Conservation (phyloP, 1,284 basidiomycete genomes). For the Malassezia vespertilionis region DNA sequence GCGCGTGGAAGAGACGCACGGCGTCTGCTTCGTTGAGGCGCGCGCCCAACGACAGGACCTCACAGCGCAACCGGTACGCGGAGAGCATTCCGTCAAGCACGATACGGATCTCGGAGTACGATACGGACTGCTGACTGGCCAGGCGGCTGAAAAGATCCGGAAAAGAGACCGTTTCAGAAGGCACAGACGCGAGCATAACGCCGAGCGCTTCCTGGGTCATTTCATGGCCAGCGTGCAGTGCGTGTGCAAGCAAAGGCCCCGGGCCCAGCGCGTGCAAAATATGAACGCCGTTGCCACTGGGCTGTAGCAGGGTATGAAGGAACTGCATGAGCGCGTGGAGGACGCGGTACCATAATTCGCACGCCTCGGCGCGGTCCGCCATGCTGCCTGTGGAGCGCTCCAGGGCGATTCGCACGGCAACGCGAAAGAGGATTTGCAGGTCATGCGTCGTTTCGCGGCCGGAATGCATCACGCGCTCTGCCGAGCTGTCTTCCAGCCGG, state of each 20-base stretch:
- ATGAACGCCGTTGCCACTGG: too few species aligned
- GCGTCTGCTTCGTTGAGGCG: slow-evolving; percentile 8
- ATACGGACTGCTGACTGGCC: slow-evolving; percentile 52
- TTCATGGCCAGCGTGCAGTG: not conserved
- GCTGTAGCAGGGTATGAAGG: slow-evolving; percentile 53
- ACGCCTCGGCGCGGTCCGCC: slow-evolving; percentile 51
- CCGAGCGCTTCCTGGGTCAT: slow-evolving; percentile 67
- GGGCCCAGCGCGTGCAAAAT: not conserved
- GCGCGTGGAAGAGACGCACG: slow-evolving; percentile 12
- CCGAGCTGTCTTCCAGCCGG: not conserved
- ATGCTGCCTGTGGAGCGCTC: slow-evolving; percentile 19
- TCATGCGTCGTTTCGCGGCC: not conserved
- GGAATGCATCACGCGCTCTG: not conserved
- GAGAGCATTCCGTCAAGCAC: slow-evolving; percentile 89
- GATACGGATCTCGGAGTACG: slow-evolving; percentile 76
- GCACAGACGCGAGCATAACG: slow-evolving; percentile 61
- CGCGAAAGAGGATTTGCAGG: slow-evolving; percentile 18
- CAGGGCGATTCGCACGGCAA: slow-evolving; percentile 21
- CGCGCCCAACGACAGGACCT: slow-evolving; percentile 56
- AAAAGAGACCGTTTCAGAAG: slow-evolving; percentile 73
- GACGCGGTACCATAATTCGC: slow-evolving; percentile 81
- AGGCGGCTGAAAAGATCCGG: slow-evolving; percentile 81
- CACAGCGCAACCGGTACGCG: slow-evolving; percentile 79
- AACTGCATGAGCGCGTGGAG: slow-evolving; percentile 67
- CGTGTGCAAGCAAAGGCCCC: not conserved